Percentiles rank a stretch among this genome's conserved stretches.
Evolutionary conservation across 805 yeast genomes (phyloP).

Genomic region (Wickerhamiella parazyma): DNA sequence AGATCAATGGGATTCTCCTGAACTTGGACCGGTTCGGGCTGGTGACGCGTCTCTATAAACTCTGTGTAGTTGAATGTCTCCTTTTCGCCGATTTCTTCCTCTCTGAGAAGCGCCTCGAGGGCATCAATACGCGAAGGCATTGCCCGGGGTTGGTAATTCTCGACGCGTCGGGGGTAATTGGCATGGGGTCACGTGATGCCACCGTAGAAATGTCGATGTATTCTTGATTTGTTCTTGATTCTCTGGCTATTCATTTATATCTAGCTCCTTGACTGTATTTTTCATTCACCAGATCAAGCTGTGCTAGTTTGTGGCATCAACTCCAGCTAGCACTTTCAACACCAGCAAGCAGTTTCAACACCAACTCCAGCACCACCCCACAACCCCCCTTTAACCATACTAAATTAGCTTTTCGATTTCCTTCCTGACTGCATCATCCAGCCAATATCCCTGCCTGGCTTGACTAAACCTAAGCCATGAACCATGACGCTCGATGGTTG

Average conservation of each 20-base stretch:
- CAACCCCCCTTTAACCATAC: too few relatives aligned
- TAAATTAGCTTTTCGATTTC: too few relatives aligned
- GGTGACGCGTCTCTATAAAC: background rate
- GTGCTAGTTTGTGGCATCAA: too few relatives aligned
- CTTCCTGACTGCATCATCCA: background rate
- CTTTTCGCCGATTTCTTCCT: background rate
- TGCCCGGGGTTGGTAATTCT: background rate
- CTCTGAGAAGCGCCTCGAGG: background rate
- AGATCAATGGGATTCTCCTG: background rate
- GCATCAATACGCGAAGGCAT: background rate
- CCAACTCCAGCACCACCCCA: too few relatives aligned
- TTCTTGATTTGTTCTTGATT: too few relatives aligned
- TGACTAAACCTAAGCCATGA: background rate
- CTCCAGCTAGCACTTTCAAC: too few relatives aligned
- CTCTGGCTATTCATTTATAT: too few relatives aligned
- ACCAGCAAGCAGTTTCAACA: too few relatives aligned
- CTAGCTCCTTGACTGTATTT: too few relatives aligned
- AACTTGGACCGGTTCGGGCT: background rate
- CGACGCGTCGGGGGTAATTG: too few relatives aligned
- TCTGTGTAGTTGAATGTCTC: background rate
- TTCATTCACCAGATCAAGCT: too few relatives aligned
- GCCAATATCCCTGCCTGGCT: background rate
- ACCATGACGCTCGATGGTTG: constrained; percentile 8
- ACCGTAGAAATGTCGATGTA: too few relatives aligned
- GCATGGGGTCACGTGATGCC: background rate